phyloP scores from a whole-genome alignment of 306 rosid species.

The Sicyos baderoa region DNA sequence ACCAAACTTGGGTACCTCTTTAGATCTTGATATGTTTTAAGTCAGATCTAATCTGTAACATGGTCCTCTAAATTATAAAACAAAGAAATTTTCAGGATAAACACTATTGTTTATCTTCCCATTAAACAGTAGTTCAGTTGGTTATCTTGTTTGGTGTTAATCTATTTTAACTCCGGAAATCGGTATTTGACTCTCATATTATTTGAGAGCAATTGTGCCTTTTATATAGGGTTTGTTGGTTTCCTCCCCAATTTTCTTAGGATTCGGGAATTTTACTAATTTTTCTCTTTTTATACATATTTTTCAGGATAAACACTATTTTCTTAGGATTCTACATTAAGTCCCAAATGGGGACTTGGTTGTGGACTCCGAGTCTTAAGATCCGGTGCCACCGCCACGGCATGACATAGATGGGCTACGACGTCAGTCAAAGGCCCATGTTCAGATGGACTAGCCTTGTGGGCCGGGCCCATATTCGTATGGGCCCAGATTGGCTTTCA shows the following conservation, averaged over 20 bases:
- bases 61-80: neutral
- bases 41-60: neutral
- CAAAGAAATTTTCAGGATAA: neutral
- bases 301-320: neutral
- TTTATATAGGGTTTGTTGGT: too few relatives aligned
- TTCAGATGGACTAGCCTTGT: neutral
- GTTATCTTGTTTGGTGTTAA: too few relatives aligned
- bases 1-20: neutral
- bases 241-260: too few relatives aligned
- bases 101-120: too few relatives aligned
- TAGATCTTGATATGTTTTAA: neutral
- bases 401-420: neutral
- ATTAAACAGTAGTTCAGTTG: too few relatives aligned
- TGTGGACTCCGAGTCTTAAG: neutral
- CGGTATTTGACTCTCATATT: too few relatives aligned
- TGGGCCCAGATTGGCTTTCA: neutral
- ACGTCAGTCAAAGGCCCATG: slow-evolving; percentile 2
- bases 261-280: too few relatives aligned
- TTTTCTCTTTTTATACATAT: too few relatives aligned
- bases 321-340: neutral
- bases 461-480: neutral
- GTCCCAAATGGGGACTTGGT: neutral
- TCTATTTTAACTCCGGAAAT: too few relatives aligned
- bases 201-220: too few relatives aligned
- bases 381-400: neutral